Base-by-base conservation (phyloP, 805 yeast genomes). In the Scheffersomyces stipitis region DNA sequence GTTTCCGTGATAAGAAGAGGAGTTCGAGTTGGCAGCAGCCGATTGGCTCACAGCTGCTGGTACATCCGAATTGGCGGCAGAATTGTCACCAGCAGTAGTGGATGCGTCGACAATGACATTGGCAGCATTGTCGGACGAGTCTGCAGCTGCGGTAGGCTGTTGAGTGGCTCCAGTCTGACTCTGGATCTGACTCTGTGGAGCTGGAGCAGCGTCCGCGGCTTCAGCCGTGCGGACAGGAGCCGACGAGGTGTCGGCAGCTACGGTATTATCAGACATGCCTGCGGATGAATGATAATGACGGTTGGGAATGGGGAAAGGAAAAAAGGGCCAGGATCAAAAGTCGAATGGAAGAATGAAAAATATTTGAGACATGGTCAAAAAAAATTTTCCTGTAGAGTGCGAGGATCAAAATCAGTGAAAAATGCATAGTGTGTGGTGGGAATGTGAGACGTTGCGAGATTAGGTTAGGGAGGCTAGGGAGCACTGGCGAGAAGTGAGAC, bases 191-290 rank as follows among this genome's bases (percentile, higher is more conserved):
- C n/a, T n/a, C n/a, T n/a, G n/a, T n/a, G n/a, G n/a, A n/a, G n/a
- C n/a, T n/a, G n/a, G n/a, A n/a, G n/a, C n/a, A n/a, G n/a, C n/a
- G n/a, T n/a, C n/a, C 32, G 37, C 29, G 18, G 29, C 28, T 32
- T 36, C 36, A 15, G 36, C 31, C 28, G 46, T 26, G 26, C 35
- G 18, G 15, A 29, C 42, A 18, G 40, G 26, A 15, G 41, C 27
- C 22, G 30, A 34, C 16, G 42, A 8, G 24, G 39, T 38, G 15
- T 38, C 46, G 16, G 34, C 30, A 15, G 40, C 38, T 28, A 38
- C 40, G 26, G 33, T 50, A 37, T 42, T 45, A 40, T 48, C 50
- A 36, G 52, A 28, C 50, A 48, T 48, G 26, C 22, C 41, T 31
- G 27, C 18, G 31, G 43, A 34, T 40, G 26, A 37, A 28, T 28